Percentiles rank a stretch among this genome's conserved stretches.
These are phyloP conservation scores for Plasmodium cynomolgi DNA, from an alignment of 169 alveolate species.

Conservation along the genomic window DNA sequence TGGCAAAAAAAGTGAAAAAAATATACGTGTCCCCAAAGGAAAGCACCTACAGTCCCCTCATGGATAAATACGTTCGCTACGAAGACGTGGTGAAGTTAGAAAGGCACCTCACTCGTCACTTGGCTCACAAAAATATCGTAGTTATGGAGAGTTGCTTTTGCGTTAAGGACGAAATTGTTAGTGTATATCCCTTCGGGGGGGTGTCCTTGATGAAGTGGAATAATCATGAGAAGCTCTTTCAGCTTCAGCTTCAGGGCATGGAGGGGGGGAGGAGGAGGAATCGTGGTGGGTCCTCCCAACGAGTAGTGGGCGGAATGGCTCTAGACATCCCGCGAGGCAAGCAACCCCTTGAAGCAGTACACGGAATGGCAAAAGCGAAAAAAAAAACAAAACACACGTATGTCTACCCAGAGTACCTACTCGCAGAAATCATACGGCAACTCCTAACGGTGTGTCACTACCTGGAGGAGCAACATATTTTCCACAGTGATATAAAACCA, in stretches of 20 bases:
- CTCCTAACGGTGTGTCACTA: constrained; percentile 19
- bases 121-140: constrained; percentile 24
- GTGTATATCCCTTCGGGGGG: constrained; percentile 41
- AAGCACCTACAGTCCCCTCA: constrained; percentile 14
- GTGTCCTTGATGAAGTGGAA: constrained; percentile 40
- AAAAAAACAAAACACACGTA: not conserved
- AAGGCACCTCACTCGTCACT: constrained; percentile 14
- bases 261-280: not conserved
- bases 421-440: constrained; percentile 65
- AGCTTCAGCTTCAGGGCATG: constrained; percentile 15
- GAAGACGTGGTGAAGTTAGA: constrained; percentile 52
- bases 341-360: not conserved
- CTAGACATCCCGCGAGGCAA: too few relatives aligned
- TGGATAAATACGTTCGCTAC: constrained; percentile 11
- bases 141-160: not conserved
- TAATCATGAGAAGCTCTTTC: constrained; percentile 7
- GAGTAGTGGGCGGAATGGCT: not conserved
- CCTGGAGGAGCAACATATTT: constrained; percentile 4
- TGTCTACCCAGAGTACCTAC: constrained; percentile 45
- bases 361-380: not conserved
- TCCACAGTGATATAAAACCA: constrained; percentile 67
- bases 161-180: not conserved
- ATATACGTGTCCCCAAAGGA: constrained; percentile 41
- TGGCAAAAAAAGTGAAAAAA: constrained; percentile 25
- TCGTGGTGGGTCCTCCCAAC: not conserved